Percentiles rank a stretch among this genome's conserved stretches.
phyloP scores from a whole-genome alignment of 768 basidiomycete genomes.

The Serpula lacrymans region DNA sequence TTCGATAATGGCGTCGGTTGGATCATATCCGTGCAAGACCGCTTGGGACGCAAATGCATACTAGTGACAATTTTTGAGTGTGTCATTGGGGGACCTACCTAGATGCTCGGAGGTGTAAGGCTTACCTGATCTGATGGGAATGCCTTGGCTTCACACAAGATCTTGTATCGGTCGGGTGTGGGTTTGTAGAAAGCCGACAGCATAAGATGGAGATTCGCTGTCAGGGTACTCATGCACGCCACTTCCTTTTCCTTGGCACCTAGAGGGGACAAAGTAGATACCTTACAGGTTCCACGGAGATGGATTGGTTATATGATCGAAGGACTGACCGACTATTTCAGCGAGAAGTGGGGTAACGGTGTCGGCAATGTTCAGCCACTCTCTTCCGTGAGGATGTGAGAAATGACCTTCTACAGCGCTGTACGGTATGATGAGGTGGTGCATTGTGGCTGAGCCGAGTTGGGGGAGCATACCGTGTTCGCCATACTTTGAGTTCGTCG shows the following conservation, averaged over 20 bases:
- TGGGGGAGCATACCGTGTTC: conserved; percentile 46
- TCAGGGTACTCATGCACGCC: conserved; percentile 93
- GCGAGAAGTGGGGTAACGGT: conserved; percentile 72
- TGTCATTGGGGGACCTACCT: too few relatives aligned
- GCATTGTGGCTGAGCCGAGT: background rate
- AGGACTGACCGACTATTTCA: conserved; percentile 70
- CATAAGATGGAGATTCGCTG: conserved; percentile 93
- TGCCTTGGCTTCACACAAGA: conserved; percentile 89
- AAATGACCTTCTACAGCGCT: conserved; percentile 88
- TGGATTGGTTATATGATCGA: conserved; percentile 5
- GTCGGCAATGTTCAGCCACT: conserved; percentile 80
- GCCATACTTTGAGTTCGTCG: conserved; percentile 87
- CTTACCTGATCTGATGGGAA: conserved; percentile 96
- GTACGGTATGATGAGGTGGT: conserved; percentile 11
- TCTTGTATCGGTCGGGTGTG: conserved; percentile 80
- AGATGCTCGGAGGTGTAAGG: conserved; percentile 8
- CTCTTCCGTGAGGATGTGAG: conserved; percentile 76
- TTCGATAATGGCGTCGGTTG: conserved; percentile 70
- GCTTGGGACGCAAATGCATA: conserved; percentile 97
- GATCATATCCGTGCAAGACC: conserved; percentile 71
- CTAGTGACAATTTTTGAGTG: too few relatives aligned
- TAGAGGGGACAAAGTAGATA: conserved; percentile 31
- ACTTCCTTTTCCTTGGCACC: conserved; percentile 89
- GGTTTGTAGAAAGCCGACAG: conserved; percentile 95
- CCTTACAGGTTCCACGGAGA: conserved; percentile 7